A percentile compares a stretch with the other conserved stretches of the same genome.
These are phyloP conservation scores for Kluyveromyces dobzhanskii DNA, from an alignment of 805 yeast genomes.

Conservation along the genomic window DNA sequence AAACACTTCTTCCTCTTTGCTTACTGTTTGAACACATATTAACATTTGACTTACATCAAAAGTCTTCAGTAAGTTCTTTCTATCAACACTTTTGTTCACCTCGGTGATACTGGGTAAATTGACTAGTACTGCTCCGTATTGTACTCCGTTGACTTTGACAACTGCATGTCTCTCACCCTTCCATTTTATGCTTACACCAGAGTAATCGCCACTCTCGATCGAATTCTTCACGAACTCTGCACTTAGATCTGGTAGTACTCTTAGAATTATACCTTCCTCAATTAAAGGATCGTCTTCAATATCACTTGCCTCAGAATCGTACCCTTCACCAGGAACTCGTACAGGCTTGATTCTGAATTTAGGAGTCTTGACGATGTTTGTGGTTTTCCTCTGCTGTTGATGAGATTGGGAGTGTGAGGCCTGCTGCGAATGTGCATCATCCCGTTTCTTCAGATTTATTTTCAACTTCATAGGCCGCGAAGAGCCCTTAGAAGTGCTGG, in stretches of 20 bases:
- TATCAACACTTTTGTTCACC: conserved; percentile 77
- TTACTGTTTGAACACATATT: conserved; percentile 53
- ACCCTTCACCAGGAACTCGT: conserved; percentile 87
- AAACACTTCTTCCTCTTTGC: conserved; percentile 40
- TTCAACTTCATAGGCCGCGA: conserved; percentile 1
- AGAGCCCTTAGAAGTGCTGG: not conserved
- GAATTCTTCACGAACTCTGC: conserved; percentile 64
- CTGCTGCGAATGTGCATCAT: conserved; percentile 11
- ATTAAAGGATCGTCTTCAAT: conserved; percentile 88
- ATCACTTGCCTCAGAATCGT: conserved; percentile 95
- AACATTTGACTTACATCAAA: conserved; percentile 82
- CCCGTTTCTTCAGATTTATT: not conserved
- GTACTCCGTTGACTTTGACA: conserved; percentile 55
- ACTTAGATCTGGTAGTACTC: conserved; percentile 51
- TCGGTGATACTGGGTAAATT: conserved; percentile 86
- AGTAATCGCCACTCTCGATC: conserved; percentile 67
- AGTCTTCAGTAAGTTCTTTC: conserved; percentile 77
- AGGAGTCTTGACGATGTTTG: conserved; percentile 29
- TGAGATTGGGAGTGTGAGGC: conserved; percentile 23
- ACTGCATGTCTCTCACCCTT: conserved; percentile 74
- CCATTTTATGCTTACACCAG: conserved; percentile 71
- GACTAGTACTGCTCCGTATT: conserved; percentile 78
- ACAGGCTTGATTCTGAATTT: conserved; percentile 48
- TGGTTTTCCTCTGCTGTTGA: conserved; percentile 15
- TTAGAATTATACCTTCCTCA: conserved; percentile 75